These are phyloP conservation scores for Vinca major DNA, from an alignment of 305 asterid genomes.

Conservation along the genomic window DNA sequence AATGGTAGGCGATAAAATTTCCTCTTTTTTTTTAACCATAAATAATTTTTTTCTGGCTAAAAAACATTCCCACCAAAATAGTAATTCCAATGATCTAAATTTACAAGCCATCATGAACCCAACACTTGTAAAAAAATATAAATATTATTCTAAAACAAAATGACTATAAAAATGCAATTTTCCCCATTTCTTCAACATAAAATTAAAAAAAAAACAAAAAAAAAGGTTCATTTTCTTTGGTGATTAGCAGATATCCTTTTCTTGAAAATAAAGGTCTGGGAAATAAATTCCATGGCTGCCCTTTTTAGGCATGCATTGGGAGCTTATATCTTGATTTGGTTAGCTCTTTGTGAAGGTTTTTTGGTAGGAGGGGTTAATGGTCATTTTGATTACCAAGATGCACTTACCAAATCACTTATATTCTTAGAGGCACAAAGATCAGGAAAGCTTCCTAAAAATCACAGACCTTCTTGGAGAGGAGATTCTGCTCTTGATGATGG, in stretches of 20 bases:
- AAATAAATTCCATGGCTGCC: constrained; percentile 9
- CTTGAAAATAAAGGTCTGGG: background rate
- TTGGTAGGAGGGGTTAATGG: constrained; percentile 19
- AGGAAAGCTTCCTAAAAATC: constrained; percentile 64
- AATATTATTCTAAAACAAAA: background rate
- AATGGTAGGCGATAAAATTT: background rate
- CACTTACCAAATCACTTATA: constrained; percentile 57
- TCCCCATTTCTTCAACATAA: background rate
- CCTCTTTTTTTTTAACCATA: background rate
- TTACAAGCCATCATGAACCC: background rate
- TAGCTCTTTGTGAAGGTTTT: constrained; percentile 21
- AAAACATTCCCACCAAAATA: background rate
- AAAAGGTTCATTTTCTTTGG: background rate
- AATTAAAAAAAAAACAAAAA: background rate
- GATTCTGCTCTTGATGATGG: constrained; percentile 79
- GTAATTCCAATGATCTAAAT: too few relatives aligned
- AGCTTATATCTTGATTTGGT: constrained; percentile 25
- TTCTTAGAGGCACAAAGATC: constrained; percentile 88
- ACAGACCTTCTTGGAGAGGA: constrained; percentile 66
- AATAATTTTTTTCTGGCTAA: background rate
- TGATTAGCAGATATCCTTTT: background rate
- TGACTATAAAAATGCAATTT: background rate
- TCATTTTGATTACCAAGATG: constrained; percentile 37
- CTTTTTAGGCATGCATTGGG: constrained; percentile 4
- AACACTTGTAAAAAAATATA: background rate